Percentiles rank a stretch among this genome's conserved stretches.
Conservation (phyloP, 306 rosid species). For the Vigna hirtella region DNA sequence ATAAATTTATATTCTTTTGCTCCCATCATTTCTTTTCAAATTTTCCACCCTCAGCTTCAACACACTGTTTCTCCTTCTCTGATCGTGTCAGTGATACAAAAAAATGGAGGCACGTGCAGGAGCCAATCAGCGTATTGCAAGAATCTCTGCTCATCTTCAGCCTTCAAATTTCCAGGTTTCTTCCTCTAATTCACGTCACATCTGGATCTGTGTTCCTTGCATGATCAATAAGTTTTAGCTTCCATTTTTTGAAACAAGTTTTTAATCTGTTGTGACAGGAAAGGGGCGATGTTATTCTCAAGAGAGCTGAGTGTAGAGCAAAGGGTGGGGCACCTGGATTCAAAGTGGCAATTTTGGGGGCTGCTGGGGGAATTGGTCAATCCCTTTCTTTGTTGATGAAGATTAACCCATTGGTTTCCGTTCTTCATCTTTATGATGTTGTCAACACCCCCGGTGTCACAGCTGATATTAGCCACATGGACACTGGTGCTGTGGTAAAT, state of each 20-base stretch:
- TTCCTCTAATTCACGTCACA: slow-evolving; percentile 8
- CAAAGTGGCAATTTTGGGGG: slow-evolving; percentile 91
- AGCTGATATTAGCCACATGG: slow-evolving; percentile 96
- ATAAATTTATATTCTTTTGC: slow-evolving; percentile 37
- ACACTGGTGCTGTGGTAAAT: slow-evolving; percentile 94
- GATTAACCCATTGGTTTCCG: slow-evolving; percentile 91
- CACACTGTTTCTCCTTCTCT: slow-evolving; percentile 5
- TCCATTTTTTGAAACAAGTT: not conserved
- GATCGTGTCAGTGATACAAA: not conserved
- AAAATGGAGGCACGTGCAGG: slow-evolving; percentile 57
- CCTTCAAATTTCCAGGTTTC: slow-evolving; percentile 73
- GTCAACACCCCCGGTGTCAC: slow-evolving; percentile 96
- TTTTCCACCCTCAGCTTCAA: slow-evolving; percentile 8
- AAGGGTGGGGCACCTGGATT: slow-evolving; percentile 93
- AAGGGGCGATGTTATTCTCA: slow-evolving; percentile 45
- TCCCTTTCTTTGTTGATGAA: slow-evolving; percentile 89
- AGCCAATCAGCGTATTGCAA: slow-evolving; percentile 69
- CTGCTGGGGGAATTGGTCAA: slow-evolving; percentile 98
- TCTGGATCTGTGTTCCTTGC: slow-evolving; percentile 17
- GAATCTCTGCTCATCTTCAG: slow-evolving; percentile 72
- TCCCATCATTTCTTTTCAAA: not conserved
- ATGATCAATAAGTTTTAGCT: not conserved
- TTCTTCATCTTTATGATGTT: slow-evolving; percentile 97
- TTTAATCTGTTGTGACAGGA: slow-evolving; percentile 39
- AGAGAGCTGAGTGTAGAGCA: slow-evolving; percentile 63